phyloP scores from a whole-genome alignment of 2,329 filamentous ascomycete species.

The Falciphora oryzae region DNA sequence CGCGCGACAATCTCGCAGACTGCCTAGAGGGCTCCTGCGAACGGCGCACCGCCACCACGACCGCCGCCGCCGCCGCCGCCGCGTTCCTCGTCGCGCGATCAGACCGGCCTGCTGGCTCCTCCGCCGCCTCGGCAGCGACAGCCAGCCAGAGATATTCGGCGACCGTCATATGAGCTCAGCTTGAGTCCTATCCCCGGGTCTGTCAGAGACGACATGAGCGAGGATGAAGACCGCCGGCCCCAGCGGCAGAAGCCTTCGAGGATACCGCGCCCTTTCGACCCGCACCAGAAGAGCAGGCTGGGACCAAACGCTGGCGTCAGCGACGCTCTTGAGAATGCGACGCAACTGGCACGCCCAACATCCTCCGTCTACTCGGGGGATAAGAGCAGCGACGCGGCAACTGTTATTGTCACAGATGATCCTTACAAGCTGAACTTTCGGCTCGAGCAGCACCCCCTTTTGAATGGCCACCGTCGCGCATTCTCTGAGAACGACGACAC shows the following conservation, averaged over 20 bases:
- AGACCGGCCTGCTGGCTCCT: not conserved
- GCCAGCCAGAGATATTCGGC: not conserved
- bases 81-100: not conserved
- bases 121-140: not conserved
- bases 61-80: not conserved
- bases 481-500: not conserved
- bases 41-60: not conserved
- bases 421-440: not conserved
- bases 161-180: slow-evolving; percentile 5
- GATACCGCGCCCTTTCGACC: slow-evolving; percentile 3
- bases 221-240: slow-evolving; percentile 4
- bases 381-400: not conserved
- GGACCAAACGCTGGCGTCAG: not conserved
- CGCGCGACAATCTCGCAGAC: not conserved
- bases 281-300: not conserved
- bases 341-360: not conserved
- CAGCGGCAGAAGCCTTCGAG: not conserved
- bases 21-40: slow-evolving; percentile 6
- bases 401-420: not conserved
- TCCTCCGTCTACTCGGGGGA: slow-evolving; percentile 1
- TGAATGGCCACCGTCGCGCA: too few species aligned
- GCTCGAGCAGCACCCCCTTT: not conserved
- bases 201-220: slow-evolving; percentile 4
- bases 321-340: not conserved
- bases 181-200: slow-evolving; percentile 6